Conservation (phyloP, 495 filamentous ascomycete genomes). For the Copromyces sp. region DNA sequence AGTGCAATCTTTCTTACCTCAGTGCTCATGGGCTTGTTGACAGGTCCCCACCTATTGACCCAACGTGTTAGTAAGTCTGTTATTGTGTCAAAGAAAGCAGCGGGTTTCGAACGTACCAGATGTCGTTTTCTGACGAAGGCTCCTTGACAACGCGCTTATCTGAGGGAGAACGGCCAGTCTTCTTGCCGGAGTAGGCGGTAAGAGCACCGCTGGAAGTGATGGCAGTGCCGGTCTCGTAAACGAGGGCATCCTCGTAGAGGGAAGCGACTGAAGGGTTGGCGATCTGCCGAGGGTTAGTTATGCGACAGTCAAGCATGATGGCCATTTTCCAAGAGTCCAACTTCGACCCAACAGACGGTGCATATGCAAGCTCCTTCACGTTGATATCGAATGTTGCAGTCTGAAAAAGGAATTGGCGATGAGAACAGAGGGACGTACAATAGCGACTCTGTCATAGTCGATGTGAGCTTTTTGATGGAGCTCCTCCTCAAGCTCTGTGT, state of each 20-base stretch:
- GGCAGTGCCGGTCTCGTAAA: slow-evolving; percentile 95
- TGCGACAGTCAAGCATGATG: slow-evolving; percentile 6
- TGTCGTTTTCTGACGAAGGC: slow-evolving; percentile 72
- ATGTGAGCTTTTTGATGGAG: slow-evolving; percentile 98
- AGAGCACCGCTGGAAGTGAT: slow-evolving; percentile 92
- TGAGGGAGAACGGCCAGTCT: slow-evolving; percentile 91
- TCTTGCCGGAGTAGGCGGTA: slow-evolving; percentile 94
- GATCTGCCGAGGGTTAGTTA: slow-evolving; percentile 44
- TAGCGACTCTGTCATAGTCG: slow-evolving; percentile 97
- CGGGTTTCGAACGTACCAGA: slow-evolving; percentile 74
- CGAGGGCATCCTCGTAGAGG: slow-evolving; percentile 96
- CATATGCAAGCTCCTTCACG: neutral
- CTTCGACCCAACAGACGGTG: neutral
- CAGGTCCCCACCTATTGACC: slow-evolving; percentile 50
- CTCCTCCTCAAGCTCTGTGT: slow-evolving; percentile 94
- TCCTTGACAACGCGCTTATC: slow-evolving; percentile 98
- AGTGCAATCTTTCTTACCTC: slow-evolving; percentile 57
- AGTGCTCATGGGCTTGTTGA: slow-evolving; percentile 97
- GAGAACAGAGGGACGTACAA: slow-evolving; percentile 41
- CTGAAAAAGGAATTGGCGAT: slow-evolving; percentile 20
- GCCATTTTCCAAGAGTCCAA: neutral
- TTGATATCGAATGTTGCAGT: neutral
- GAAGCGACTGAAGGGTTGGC: slow-evolving; percentile 84
- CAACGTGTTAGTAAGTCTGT: slow-evolving; percentile 1
- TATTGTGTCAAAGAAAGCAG: neutral